Conservation (phyloP, 768 basidiomycete species). For the Boletus pseudopeckii region DNA sequence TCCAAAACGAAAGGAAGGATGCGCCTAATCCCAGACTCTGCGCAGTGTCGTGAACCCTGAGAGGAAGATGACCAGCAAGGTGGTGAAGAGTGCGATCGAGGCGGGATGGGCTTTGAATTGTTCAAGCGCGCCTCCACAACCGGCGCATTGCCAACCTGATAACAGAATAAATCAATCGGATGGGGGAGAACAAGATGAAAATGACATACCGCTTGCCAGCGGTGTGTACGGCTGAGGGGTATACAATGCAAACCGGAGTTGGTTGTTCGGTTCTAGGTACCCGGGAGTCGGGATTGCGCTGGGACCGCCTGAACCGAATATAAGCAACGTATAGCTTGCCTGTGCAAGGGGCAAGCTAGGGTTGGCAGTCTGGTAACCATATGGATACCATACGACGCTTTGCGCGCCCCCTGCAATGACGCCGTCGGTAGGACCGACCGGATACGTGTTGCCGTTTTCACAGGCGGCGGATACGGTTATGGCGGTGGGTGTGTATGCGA, state of each 20-base stretch:
- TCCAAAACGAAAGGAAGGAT: not conserved
- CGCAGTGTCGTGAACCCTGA: constrained; percentile 35
- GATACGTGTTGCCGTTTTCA: constrained; percentile 66
- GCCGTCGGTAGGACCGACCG: constrained; percentile 56
- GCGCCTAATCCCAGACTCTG: constrained; percentile 26
- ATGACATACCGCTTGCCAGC: constrained; percentile 39
- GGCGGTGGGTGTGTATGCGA: constrained; percentile 47
- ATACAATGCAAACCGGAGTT: constrained; percentile 61
- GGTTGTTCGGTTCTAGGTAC: constrained; percentile 48
- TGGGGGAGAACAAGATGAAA: not conserved
- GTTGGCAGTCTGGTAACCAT: constrained; percentile 47
- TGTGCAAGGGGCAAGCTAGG: constrained; percentile 56
- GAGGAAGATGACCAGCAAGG: constrained; percentile 29
- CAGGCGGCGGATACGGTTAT: constrained; percentile 66
- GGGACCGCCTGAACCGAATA: constrained; percentile 55
- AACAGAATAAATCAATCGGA: not conserved
- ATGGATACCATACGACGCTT: constrained; percentile 58
- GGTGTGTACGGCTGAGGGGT: constrained; percentile 55
- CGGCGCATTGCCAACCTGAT: constrained; percentile 29
- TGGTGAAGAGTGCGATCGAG: constrained; percentile 32
- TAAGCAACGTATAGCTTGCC: constrained; percentile 55
- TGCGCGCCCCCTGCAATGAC: constrained; percentile 51
- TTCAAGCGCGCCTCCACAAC: constrained; percentile 30
- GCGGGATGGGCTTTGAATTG: constrained; percentile 32
- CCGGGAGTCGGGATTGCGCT: constrained; percentile 48